Percentiles rank a stretch among this genome's conserved stretches.
These are phyloP conservation scores for Fomitopsis serialis DNA, from an alignment of 768 basidiomycete genomes.

Conservation along the genomic window DNA sequence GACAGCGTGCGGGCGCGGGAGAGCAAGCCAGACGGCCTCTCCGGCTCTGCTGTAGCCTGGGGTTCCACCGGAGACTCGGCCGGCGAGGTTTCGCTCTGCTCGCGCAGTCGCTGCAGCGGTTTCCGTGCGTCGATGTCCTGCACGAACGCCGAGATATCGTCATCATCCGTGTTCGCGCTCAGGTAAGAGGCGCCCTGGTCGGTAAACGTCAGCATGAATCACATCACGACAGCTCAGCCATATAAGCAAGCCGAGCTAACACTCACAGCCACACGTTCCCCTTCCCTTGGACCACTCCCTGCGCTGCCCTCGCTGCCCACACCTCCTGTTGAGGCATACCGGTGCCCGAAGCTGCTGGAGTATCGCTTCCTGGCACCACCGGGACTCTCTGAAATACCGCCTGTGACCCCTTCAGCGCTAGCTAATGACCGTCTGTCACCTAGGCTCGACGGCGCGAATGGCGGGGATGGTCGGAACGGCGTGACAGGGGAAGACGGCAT, in stretches of 20 bases:
- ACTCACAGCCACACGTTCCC: slow-evolving; percentile 17
- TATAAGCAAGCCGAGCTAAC: not conserved
- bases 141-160: slow-evolving; percentile 74
- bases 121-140: slow-evolving; percentile 70
- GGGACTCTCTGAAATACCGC: slow-evolving; percentile 9
- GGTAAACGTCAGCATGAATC: slow-evolving; percentile 5
- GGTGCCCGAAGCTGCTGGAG: slow-evolving; percentile 74
- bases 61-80: slow-evolving; percentile 16
- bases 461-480: slow-evolving; percentile 35
- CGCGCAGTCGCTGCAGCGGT: slow-evolving; percentile 37
- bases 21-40: not conserved
- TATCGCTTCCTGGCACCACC: slow-evolving; percentile 46
- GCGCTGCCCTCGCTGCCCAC: slow-evolving; percentile 32
- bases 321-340: slow-evolving; percentile 44
- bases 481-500: slow-evolving; percentile 24
- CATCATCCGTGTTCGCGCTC: slow-evolving; percentile 55
- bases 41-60: not conserved
- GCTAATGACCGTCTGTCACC: slow-evolving; percentile 36
- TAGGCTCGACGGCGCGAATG: slow-evolving; percentile 36
- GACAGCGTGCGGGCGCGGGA: slow-evolving; percentile 18
- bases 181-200: slow-evolving; percentile 38
- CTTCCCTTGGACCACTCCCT: slow-evolving; percentile 30
- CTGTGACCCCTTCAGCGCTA: slow-evolving; percentile 24
- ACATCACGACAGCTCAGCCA: not conserved
- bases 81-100: slow-evolving; percentile 8